Conservation (phyloP, 73 alveolate species). For the Tetrahymena thermophila region DNA sequence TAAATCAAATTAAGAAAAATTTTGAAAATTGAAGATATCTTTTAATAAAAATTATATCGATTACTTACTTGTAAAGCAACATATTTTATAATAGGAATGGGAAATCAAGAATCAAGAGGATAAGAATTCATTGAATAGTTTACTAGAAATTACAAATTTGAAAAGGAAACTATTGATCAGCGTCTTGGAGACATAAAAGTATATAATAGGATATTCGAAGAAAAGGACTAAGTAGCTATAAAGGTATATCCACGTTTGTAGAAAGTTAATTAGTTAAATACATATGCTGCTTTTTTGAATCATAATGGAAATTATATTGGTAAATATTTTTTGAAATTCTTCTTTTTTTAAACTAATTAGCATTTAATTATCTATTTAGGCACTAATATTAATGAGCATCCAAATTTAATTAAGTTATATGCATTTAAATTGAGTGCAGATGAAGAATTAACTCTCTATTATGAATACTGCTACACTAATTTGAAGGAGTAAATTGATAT, state of each 20-base stretch:
- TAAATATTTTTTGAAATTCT: not conserved
- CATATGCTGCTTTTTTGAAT: not conserved
- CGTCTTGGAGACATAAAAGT: not conserved
- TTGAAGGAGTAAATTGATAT: not conserved
- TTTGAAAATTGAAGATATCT: not conserved
- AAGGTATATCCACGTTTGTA: not conserved
- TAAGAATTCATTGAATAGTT: not conserved
- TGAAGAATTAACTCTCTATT: not conserved
- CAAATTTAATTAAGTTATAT: not conserved
- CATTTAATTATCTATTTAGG: not conserved
- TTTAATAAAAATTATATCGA: not conserved
- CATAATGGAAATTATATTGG: not conserved
- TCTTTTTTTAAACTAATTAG: too few species aligned
- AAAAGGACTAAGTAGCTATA: not conserved
- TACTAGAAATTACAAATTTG: not conserved
- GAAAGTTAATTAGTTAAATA: not conserved
- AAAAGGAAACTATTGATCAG: not conserved
- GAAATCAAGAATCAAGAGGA: not conserved
- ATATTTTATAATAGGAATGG: not conserved
- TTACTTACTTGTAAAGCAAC: not conserved
- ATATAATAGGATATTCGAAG: not conserved
- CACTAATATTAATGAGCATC: not conserved
- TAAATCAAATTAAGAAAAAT: not conserved
- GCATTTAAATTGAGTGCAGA: not conserved
- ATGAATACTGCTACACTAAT: not conserved